phyloP scores from a whole-genome alignment of 805 yeast species.

The Alloascoidea hylecoeti region DNA sequence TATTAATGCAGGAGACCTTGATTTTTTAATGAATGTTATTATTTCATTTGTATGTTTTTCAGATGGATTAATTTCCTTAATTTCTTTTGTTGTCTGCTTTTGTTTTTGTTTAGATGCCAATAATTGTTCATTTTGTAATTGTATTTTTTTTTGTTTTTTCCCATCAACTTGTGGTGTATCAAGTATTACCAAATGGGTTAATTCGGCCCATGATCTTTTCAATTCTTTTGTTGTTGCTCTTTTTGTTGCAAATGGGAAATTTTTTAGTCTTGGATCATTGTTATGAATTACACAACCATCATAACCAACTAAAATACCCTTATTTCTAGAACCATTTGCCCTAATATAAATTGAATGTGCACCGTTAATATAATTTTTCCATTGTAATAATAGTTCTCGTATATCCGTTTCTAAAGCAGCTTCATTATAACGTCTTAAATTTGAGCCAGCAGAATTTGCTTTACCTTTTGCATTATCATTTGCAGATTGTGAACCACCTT shows the following conservation, averaged over 20 bases:
- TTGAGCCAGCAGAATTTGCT: constrained; percentile 93
- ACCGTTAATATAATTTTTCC: constrained; percentile 45
- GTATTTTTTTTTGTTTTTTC: constrained; percentile 11
- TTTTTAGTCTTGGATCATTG: constrained; percentile 47
- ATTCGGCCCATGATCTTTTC: constrained; percentile 70
- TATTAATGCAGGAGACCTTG: constrained; percentile 63
- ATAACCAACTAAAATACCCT: constrained; percentile 52
- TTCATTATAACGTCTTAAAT: constrained; percentile 81
- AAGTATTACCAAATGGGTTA: constrained; percentile 42
- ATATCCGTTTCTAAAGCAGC: constrained; percentile 69
- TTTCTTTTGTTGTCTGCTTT: constrained; percentile 5
- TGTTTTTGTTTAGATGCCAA: constrained; percentile 9
- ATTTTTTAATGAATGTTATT: constrained; percentile 45
- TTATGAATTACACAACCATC: constrained; percentile 37
- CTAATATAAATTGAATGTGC: constrained; percentile 67
- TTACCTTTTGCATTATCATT: constrained; percentile 87
- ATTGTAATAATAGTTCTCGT: constrained; percentile 44
- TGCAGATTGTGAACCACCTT: constrained; percentile 94
- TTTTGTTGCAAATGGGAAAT: constrained; percentile 80
- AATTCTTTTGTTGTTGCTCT: constrained; percentile 77
- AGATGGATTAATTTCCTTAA: constrained; percentile 15
- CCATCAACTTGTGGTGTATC: constrained; percentile 37
- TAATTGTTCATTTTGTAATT: constrained; percentile 8
- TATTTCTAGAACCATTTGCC: constrained; percentile 63
- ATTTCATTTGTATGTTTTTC: constrained; percentile 47